phyloP scores from a whole-genome alignment of 768 basidiomycete species.

The Hirschioporus abietinus region DNA sequence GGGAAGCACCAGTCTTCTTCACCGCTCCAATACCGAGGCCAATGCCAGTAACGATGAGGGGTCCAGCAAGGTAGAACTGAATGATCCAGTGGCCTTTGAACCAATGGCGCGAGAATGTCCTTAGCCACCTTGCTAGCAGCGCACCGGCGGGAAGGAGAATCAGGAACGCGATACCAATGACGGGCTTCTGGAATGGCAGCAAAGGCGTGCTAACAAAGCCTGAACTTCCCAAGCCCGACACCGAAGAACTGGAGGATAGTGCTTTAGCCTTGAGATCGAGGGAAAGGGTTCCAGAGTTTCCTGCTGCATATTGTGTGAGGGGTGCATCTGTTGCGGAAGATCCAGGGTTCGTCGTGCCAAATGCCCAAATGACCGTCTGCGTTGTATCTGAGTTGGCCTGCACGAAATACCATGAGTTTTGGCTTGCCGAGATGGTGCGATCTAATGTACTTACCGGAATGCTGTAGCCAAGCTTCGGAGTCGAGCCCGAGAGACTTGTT shows the following conservation, averaged over 20 bases:
- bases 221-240: conserved; percentile 12
- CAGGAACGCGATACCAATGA: conserved; percentile 47
- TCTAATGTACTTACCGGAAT: conserved; percentile 37
- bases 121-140: conserved; percentile 47
- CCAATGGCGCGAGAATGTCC: conserved; percentile 47
- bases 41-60: conserved; percentile 37
- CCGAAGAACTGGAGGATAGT: conserved; percentile 17
- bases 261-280: conserved; percentile 49
- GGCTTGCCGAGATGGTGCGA: background rate
- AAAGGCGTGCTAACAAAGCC: conserved; percentile 26
- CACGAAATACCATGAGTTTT: background rate
- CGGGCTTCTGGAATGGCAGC: conserved; percentile 40
- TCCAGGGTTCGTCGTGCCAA: conserved; percentile 43
- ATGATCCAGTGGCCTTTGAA: conserved; percentile 47
- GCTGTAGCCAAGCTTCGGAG: conserved; percentile 44
- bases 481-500: conserved; percentile 37
- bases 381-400: conserved; percentile 38
- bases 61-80: conserved; percentile 43
- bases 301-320: conserved; percentile 37
- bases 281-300: conserved; percentile 31
- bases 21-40: conserved; percentile 40
- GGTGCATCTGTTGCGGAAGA: conserved; percentile 39
- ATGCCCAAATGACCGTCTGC: conserved; percentile 56
- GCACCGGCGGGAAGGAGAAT: conserved; percentile 48
- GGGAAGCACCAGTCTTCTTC: conserved; percentile 26